Percentiles rank a stretch among this genome's conserved stretches.
Evolutionary conservation across 2,329 filamentous ascomycete species (phyloP).

Genomic region (Fusarium sp.): DNA sequence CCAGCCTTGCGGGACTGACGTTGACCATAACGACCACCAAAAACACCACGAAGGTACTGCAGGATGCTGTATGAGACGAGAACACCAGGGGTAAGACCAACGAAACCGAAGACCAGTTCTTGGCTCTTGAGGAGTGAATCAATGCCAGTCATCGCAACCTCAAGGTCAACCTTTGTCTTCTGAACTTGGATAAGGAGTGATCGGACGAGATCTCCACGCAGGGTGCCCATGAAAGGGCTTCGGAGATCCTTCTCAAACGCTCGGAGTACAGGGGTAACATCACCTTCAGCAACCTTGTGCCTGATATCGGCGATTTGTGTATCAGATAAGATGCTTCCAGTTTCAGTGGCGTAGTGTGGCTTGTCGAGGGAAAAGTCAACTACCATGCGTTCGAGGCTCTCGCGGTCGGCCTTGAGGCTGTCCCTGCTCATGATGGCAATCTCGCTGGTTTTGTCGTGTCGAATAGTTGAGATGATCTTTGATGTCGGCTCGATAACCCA

Average conservation of each 20-base stretch:
- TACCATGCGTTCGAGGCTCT: conserved; percentile 96
- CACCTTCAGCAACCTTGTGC: conserved; percentile 86
- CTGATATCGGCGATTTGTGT: conserved; percentile 80
- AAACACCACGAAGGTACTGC: conserved; percentile 76
- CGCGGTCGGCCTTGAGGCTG: conserved; percentile 88
- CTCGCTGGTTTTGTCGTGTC: conserved; percentile 91
- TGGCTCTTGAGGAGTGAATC: conserved; percentile 95
- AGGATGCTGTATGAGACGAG: conserved; percentile 82
- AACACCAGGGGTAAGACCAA: conserved; percentile 93
- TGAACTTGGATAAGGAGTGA: conserved; percentile 96
- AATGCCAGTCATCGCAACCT: conserved; percentile 95
- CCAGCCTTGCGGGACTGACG: conserved; percentile 74
- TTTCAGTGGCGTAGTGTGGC: conserved; percentile 69
- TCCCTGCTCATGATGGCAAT: conserved; percentile 97
- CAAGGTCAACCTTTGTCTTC: conserved; percentile 98
- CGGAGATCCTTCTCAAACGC: conserved; percentile 93
- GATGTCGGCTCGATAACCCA: conserved; percentile 91
- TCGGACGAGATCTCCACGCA: conserved; percentile 88
- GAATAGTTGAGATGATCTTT: conserved; percentile 90
- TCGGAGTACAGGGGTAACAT: conserved; percentile 89
- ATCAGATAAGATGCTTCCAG: conserved; percentile 67
- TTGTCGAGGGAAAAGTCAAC: conserved; percentile 93
- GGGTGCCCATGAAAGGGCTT: conserved; percentile 82
- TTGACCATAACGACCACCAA: conserved; percentile 78
- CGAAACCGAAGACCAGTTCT: conserved; percentile 97